Evolutionary conservation across 352 stramenopile species (phyloP), one percentile per base, ranked within the genome.

Genomic region (Pythium rishiriense): DNA sequence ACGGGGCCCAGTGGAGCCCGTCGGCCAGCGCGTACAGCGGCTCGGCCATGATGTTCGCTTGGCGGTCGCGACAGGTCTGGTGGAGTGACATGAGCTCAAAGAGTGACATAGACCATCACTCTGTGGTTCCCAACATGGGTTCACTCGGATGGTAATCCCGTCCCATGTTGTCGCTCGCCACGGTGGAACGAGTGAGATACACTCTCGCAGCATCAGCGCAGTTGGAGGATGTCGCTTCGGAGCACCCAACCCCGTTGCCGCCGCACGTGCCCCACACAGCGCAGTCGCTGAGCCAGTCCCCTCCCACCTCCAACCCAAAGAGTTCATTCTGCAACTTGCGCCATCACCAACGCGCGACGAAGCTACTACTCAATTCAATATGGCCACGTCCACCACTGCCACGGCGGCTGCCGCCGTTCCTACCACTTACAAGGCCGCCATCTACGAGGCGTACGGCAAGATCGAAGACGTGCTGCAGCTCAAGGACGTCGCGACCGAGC

Each of bases 1-100:
- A 67, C 0, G 81, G 75, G 58, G 75, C 57, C 82, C 82, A 91
- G 43, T 71, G 68, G 56, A 91, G 58, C n/a, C 67, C 77, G 33
- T 81, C 76, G 26, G 76, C 68, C 25, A 91, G 69, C 24, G 72
- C 67, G 58, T 76, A 79, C 66, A 91, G 70, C 31, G 70, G 63
- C 56, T 89, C 82, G 51, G 78, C 80, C 81, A 90, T 90, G 8
- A n/a, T 55, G 29, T 3, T 58, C 15, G 14, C 17, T 39, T 50
- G 49, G 6, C 24, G n/a, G 25, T 49, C 5, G 21, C 31, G 25
- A 49, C 31, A 41, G 21, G 29, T 29, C 42, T 37, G 55, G 22
- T 47, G 29, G 46, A 60, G 39, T 59, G 49, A 54, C 49, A 49
- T 28, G 6, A 4, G 17, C 15, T 12, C 19, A 5, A 33, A 9